Conservation (phyloP, 176 grass and related monocot species). For the Hordeum marinum region DNA sequence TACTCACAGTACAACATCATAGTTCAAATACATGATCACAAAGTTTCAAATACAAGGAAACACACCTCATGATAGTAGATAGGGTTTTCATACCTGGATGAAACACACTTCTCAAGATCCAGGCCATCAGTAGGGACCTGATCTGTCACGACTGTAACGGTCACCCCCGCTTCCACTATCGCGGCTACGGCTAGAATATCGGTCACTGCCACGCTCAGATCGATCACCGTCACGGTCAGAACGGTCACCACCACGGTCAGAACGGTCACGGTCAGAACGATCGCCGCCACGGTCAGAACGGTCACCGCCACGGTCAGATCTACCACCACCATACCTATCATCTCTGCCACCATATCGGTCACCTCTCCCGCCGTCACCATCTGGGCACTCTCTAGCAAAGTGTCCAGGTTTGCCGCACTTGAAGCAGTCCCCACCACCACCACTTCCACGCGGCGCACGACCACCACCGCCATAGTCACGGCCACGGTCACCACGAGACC, state of each 20-base stretch:
- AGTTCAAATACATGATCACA: conserved; percentile 27
- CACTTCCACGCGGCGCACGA: conserved; percentile 33
- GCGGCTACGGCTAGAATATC: conserved; percentile 60
- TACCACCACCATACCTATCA: conserved; percentile 62
- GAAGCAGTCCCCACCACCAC: conserved; percentile 72
- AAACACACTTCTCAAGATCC: conserved; percentile 26
- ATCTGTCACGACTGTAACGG: conserved; percentile 58
- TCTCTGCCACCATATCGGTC: conserved; percentile 60
- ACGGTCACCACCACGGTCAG: conserved; percentile 48
- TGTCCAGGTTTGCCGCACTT: conserved; percentile 84
- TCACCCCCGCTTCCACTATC: conserved; percentile 47
- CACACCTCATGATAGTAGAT: conserved; percentile 30
- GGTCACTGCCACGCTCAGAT: conserved; percentile 63
- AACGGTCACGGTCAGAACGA: conserved; percentile 25
- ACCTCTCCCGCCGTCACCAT: conserved; percentile 54
- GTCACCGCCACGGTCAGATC: conserved; percentile 23
- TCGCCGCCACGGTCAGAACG: conserved; percentile 63
- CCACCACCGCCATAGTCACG: conserved; percentile 50
- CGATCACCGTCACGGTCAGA: conserved; percentile 39
- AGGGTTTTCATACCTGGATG: conserved; percentile 47
- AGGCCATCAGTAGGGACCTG: conserved; percentile 57
- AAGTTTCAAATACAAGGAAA: conserved; percentile 25
- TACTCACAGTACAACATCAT: conserved; percentile 40
- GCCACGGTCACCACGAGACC: conserved; percentile 49
- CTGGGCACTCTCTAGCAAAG: conserved; percentile 82